phyloP scores from a whole-genome alignment of 2,329 filamentous ascomycete species.

The Dactylellina sp. region DNA sequence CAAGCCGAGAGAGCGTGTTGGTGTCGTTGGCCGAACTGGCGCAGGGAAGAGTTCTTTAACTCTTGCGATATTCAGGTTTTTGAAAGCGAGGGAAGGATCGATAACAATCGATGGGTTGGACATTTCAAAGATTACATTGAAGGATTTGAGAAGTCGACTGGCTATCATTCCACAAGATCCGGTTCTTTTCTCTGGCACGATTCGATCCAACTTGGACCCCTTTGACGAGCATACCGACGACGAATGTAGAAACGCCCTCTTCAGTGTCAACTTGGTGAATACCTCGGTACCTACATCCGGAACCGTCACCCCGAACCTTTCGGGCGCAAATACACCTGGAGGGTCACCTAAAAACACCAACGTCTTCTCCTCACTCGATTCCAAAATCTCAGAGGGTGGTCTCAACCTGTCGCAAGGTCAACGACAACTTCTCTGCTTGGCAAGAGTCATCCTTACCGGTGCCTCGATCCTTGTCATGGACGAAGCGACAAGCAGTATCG shows the following conservation, averaged over 20 bases:
- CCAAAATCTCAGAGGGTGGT: constrained; percentile 76
- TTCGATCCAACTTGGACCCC: constrained; percentile 81
- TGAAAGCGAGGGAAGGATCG: constrained; percentile 75
- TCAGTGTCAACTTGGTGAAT: constrained; percentile 75
- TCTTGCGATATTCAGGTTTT: constrained; percentile 80
- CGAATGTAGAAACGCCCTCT: constrained; percentile 76
- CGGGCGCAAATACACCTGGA: constrained; percentile 60
- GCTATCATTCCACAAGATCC: constrained; percentile 87
- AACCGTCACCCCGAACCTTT: constrained; percentile 60
- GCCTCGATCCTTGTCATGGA: constrained; percentile 84
- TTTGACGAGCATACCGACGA: constrained; percentile 77
- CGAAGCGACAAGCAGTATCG: constrained; percentile 81
- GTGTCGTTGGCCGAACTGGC: constrained; percentile 82
- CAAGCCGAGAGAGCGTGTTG: constrained; percentile 75
- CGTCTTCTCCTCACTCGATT: constrained; percentile 73
- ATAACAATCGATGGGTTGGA: constrained; percentile 80
- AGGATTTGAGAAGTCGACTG: constrained; percentile 77
- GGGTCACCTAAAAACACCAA: constrained; percentile 69
- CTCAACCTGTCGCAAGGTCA: constrained; percentile 81
- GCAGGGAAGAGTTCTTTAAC: constrained; percentile 82
- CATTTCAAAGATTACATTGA: constrained; percentile 77
- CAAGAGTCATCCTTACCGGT: constrained; percentile 76
- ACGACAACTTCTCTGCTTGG: constrained; percentile 79
- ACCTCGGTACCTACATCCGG: constrained; percentile 64
- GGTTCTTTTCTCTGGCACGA: constrained; percentile 81